phyloP scores from a whole-genome alignment of 352 stramenopile genomes.

The Chrysophaeum taylorii region DNA sequence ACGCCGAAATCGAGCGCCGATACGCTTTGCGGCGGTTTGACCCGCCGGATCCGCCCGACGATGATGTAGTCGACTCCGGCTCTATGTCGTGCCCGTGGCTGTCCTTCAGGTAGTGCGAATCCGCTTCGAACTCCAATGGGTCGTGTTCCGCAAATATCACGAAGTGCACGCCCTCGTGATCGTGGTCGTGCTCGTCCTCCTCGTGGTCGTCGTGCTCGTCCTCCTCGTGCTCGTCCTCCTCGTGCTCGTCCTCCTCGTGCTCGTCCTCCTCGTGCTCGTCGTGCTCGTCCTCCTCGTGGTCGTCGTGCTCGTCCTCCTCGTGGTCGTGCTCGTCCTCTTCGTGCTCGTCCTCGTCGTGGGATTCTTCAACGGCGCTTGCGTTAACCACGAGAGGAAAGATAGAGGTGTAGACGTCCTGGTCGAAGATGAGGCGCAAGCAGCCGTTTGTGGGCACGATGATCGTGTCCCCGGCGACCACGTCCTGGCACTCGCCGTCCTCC shows the following conservation, averaged over 20 bases:
- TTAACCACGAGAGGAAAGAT: not conserved
- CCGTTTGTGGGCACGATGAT: not conserved
- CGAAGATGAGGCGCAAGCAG: not conserved
- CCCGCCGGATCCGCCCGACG: conserved; percentile 21
- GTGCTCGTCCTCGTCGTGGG: not conserved
- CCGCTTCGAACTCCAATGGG: conserved; percentile 36
- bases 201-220: conserved; percentile 36
- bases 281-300: not conserved
- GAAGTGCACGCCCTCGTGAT: conserved; percentile 36
- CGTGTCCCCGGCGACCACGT: not conserved
- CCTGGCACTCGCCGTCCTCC: not conserved
- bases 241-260: conserved; percentile 29
- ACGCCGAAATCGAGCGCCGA: conserved; percentile 32
- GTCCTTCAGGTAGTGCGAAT: conserved; percentile 23
- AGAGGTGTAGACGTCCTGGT: not conserved
- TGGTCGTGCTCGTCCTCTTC: not conserved
- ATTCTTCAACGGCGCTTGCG: too few species aligned
- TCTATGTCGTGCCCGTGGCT: conserved; percentile 11
- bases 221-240: conserved; percentile 39
- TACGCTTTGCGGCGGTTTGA: not conserved
- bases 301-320: not conserved
- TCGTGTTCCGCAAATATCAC: conserved; percentile 40
- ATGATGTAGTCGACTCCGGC: conserved; percentile 29
- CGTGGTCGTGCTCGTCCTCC: not conserved
- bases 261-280: not conserved